phyloP scores from a whole-genome alignment of 441 rosid species.

The Eruca vesicaria region DNA sequence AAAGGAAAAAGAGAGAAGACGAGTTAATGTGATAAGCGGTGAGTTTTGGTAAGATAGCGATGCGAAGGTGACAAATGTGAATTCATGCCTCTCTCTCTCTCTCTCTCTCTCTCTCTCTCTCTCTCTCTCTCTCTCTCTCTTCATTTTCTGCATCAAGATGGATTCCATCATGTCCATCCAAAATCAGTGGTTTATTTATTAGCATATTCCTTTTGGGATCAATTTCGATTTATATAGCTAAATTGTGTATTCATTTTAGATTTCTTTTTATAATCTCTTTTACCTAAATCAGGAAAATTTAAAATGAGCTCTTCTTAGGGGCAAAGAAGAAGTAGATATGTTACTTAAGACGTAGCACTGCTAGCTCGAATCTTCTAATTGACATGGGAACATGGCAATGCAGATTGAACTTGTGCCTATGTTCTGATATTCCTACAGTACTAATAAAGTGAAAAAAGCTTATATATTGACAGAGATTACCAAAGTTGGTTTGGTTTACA shows the following conservation, averaged over 20 bases:
- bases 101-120: not conserved
- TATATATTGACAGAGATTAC: not conserved
- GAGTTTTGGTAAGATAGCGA: slow-evolving; percentile 33
- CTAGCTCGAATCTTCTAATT: not conserved
- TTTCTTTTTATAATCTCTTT: not conserved
- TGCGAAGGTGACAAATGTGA: slow-evolving; percentile 32
- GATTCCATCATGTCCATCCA: slow-evolving; percentile 1
- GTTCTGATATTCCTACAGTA: not conserved
- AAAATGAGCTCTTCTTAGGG: not conserved
- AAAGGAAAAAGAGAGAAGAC: slow-evolving; percentile 10
- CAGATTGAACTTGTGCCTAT: not conserved
- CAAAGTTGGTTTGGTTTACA: not conserved
- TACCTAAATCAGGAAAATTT: not conserved
- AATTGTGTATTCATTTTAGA: not conserved
- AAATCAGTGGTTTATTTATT: not conserved
- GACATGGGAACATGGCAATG: not conserved
- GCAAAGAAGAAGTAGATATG: not conserved
- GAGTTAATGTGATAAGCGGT: slow-evolving; percentile 32
- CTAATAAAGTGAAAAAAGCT: not conserved
- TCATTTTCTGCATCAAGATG: slow-evolving; percentile 13
- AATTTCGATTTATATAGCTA: not conserved
- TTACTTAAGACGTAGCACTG: not conserved
- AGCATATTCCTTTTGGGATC: not conserved
- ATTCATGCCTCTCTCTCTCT: not conserved
- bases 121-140: not conserved